Conservation (phyloP, 106 monocot genomes). For the Iris macrosiphon region DNA sequence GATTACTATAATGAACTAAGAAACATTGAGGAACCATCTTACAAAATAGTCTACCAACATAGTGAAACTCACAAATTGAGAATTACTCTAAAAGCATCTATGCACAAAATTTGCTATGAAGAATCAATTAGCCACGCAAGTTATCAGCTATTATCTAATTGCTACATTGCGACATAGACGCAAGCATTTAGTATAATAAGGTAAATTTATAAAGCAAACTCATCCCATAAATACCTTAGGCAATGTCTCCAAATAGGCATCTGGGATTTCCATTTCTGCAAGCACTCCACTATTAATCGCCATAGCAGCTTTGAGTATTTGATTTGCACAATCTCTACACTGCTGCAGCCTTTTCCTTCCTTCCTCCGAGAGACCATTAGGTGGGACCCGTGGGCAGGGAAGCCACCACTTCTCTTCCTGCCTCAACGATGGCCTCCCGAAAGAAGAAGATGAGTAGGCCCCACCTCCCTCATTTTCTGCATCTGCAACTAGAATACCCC, state of each 20-base stretch:
- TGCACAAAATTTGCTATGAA: too few relatives aligned
- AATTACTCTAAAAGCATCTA: too few relatives aligned
- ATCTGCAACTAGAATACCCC: slow-evolving; percentile 59
- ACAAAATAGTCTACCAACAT: too few relatives aligned
- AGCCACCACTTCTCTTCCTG: slow-evolving; percentile 99
- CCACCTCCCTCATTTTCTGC: slow-evolving; percentile 30
- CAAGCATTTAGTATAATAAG: too few relatives aligned
- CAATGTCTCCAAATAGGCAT: slow-evolving; percentile 60
- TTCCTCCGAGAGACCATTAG: slow-evolving; percentile 60
- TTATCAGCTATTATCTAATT: too few relatives aligned
- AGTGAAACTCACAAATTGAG: too few relatives aligned
- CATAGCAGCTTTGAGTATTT: slow-evolving; percentile 94
- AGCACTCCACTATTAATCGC: slow-evolving; percentile 83
- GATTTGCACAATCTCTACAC: slow-evolving; percentile 71
- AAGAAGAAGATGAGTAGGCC: slow-evolving; percentile 28
- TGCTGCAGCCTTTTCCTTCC: slow-evolving; percentile 67
- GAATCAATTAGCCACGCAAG: too few relatives aligned
- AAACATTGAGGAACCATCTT: too few relatives aligned
- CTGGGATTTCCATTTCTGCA: slow-evolving; percentile 82
- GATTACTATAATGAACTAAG: too few relatives aligned
- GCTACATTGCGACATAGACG: too few relatives aligned
- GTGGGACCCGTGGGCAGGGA: slow-evolving; percentile 67
- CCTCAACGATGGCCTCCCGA: slow-evolving; percentile 41
- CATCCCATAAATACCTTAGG: slow-evolving; percentile 52
- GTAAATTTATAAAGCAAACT: too few relatives aligned